A percentile compares a stretch with the other conserved stretches of the same genome.
phyloP scores from a whole-genome alignment of 2,329 filamentous ascomycete genomes.

The Alternaria conjuncta region DNA sequence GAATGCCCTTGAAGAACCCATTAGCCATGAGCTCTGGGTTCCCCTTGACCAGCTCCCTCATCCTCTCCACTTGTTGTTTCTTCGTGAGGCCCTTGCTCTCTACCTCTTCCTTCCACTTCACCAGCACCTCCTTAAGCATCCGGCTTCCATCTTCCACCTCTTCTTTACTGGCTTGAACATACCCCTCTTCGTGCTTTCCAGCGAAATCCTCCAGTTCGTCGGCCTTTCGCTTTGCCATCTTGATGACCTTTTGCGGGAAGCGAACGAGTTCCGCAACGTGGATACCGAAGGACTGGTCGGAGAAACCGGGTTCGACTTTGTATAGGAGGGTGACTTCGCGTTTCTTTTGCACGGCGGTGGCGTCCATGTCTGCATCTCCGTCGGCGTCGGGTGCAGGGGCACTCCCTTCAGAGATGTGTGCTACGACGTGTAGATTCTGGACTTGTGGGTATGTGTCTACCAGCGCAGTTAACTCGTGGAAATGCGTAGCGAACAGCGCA shows the following conservation, averaged over 20 bases:
- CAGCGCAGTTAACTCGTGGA: constrained; percentile 94
- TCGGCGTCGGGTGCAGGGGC: neutral
- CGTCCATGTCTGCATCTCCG: constrained; percentile 47
- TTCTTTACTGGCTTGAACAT: constrained; percentile 65
- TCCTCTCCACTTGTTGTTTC: constrained; percentile 76
- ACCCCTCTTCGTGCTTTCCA: constrained; percentile 69
- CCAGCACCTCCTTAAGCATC: constrained; percentile 81
- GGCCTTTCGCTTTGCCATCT: constrained; percentile 98
- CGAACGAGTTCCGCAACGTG: constrained; percentile 96
- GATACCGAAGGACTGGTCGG: constrained; percentile 97
- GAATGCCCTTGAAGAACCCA: constrained; percentile 70
- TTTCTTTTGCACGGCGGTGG: constrained; percentile 49
- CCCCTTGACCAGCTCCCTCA: constrained; percentile 78
- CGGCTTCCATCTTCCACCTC: constrained; percentile 89
- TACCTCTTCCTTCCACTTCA: constrained; percentile 80
- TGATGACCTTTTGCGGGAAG: constrained; percentile 95
- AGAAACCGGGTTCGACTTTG: constrained; percentile 94
- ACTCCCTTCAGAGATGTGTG: constrained; percentile 73
- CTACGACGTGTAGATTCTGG: constrained; percentile 92
- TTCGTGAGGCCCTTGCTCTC: constrained; percentile 63
- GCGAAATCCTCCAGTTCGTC: constrained; percentile 98
- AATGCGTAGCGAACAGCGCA: constrained; percentile 95
- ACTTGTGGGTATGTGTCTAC: constrained; percentile 87
- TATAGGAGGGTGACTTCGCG: constrained; percentile 92
- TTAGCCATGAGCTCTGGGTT: constrained; percentile 70